These are phyloP conservation scores for Verticillium longisporum DNA, from an alignment of 2,329 filamentous ascomycete species.

Conservation along the genomic window DNA sequence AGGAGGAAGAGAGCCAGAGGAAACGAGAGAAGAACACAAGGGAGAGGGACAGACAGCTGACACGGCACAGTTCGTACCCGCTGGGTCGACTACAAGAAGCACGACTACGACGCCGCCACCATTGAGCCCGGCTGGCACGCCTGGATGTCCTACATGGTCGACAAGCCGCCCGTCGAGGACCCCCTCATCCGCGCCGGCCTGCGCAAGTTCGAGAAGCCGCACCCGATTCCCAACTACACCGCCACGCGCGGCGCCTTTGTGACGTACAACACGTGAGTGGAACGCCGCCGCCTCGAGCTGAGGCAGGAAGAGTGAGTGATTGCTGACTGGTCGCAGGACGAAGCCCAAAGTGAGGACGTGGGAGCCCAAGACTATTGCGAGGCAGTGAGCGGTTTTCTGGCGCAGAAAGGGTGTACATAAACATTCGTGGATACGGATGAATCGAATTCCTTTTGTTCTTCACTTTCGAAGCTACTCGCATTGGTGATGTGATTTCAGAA, in stretches of 20 bases:
- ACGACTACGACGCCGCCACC: constrained; percentile 75
- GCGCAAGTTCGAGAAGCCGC: constrained; percentile 68
- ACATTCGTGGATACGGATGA: neutral
- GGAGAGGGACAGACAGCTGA: neutral
- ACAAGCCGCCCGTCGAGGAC: constrained; percentile 77
- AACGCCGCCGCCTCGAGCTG: neutral
- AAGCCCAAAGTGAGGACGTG: constrained; percentile 49
- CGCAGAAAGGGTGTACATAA: neutral
- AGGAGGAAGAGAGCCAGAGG: neutral
- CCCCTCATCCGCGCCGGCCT: constrained; percentile 59
- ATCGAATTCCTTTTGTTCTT: neutral
- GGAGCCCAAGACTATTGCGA: constrained; percentile 32
- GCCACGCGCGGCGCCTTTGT: constrained; percentile 74
- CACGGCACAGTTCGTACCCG: constrained; percentile 68
- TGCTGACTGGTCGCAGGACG: constrained; percentile 25
- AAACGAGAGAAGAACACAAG: constrained; percentile 3
- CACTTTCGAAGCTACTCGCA: neutral
- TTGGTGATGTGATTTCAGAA: neutral
- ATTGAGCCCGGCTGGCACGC: constrained; percentile 97
- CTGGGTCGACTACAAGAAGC: constrained; percentile 95
- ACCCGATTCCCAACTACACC: constrained; percentile 69
- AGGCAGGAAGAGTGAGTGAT: neutral
- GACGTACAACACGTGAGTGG: constrained; percentile 87
- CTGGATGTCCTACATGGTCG: constrained; percentile 92
- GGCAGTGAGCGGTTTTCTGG: constrained; percentile 6